A percentile compares a stretch with the other conserved stretches of the same genome.
phyloP scores from a whole-genome alignment of 2,329 filamentous ascomycete genomes.

The Blastomyces silverae region DNA sequence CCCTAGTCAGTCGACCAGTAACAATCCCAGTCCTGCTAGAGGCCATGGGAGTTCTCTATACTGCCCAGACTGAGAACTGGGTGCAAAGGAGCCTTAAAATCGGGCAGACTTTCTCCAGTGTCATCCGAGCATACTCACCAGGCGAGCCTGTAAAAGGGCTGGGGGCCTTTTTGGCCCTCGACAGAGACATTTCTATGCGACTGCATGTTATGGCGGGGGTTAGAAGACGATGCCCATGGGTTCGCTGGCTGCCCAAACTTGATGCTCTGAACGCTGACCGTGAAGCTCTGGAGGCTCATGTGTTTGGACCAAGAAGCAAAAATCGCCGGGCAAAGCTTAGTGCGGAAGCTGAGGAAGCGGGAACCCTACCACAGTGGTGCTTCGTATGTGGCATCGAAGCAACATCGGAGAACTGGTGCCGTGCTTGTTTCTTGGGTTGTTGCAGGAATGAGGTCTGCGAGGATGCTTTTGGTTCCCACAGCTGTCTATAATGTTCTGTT shows the following conservation, averaged over 20 bases:
- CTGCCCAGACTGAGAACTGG: conserved; percentile 7
- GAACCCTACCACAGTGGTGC: conserved; percentile 3
- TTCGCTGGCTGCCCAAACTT: conserved; percentile 8
- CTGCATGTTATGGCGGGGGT: conserved; percentile 6
- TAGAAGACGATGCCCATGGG: conserved; percentile 1
- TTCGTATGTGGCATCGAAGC: conserved; percentile 7
- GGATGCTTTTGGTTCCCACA: conserved; percentile 1
- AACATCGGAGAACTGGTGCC: conserved; percentile 8
- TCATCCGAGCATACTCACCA: background rate
- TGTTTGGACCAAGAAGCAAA: conserved; percentile 6
- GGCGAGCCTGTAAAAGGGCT: conserved; percentile 6
- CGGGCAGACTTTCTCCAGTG: background rate
- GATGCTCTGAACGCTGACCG: background rate
- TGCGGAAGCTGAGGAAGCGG: background rate
- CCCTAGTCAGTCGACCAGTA: conserved; percentile 6
- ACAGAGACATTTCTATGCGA: background rate
- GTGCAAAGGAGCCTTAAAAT: conserved; percentile 2
- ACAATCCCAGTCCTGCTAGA: conserved; percentile 1
- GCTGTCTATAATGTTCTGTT: conserved; percentile 3
- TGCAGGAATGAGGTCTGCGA: conserved; percentile 4
- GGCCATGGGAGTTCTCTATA: background rate
- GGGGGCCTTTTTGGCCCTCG: background rate
- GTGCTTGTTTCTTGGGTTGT: conserved; percentile 6
- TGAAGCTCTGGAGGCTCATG: background rate
- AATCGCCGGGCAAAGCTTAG: background rate